Evolutionary conservation across 1,139 yeast species (phyloP), one percentile per base, ranked within the genome.

Genomic region (Lodderomyces orthopsilosis): DNA sequence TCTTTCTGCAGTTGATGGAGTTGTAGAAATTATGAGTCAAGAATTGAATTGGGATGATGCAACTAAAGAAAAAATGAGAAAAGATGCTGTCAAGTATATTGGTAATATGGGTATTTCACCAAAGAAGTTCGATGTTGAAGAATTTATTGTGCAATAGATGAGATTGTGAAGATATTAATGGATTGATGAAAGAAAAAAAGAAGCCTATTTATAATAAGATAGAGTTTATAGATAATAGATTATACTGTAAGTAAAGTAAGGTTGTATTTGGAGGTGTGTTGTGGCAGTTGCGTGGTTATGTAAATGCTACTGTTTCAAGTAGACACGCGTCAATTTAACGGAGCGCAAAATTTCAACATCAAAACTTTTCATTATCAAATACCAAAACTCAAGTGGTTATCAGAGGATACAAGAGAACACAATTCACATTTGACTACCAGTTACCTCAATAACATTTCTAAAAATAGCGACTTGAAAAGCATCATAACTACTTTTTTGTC

Each of bases 21-120:
- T 91, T 38, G 90, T 88, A 45, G 87, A 85, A 55, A 76, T 89
- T 50, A 86, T 91, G 95, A 88, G 82, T 54, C 70, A 78, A 44
- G 94, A 87, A 62, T 75, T 86, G 49, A 68, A 77, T 39, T 91
- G 98, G 98, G 78, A 77, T 55, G 66, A 70, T 27, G 74, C 67
- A 35, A 79, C 82, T 50, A 78, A 85, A 62, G 68, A 73, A 41
- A 65, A 69, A 54, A 86, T 87, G 72, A 66, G 70, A 46, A 60
- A 59, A 40, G 75, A 76, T 45, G 77, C 90, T 37, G 66, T 62
- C 41, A 76, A 75, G 41, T 83, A 74, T 59, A 79, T 85, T 57
- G 79, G 82, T 47, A 75, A 79, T 47, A 81, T 82, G 80, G 53
- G 52, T 38, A 45, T 47, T 23, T 47, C 51, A 22, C 47, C 51